Percentiles rank a stretch among this genome's conserved stretches.
phyloP scores from a whole-genome alignment of 495 filamentous ascomycete genomes.

The Xylaria palmicola region DNA sequence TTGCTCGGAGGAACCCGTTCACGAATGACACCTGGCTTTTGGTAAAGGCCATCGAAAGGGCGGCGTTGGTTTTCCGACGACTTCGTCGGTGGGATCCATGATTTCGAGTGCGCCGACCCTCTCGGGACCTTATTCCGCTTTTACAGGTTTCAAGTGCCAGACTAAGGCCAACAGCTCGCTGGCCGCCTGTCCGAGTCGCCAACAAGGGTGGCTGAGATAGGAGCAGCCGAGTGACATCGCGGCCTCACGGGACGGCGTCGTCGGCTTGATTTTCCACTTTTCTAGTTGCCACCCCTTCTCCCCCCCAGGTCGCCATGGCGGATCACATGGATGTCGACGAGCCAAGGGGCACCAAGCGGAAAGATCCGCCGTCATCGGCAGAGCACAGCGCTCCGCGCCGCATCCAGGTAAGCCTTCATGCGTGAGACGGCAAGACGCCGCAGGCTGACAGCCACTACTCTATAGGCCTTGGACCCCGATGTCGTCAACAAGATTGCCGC shows the following conservation, averaged over 20 bases:
- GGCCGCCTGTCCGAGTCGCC: too few species aligned
- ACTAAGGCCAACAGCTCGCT: conserved; percentile 4
- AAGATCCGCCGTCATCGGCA: conserved; percentile 39
- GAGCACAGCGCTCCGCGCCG: conserved; percentile 60
- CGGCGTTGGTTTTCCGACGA: too few species aligned
- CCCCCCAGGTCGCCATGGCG: conserved; percentile 37
- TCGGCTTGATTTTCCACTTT: background rate
- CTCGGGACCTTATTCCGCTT: background rate
- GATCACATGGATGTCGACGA: conserved; percentile 47
- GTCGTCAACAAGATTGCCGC: conserved; percentile 99
- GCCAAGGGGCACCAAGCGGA: conserved; percentile 63
- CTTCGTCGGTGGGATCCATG: background rate
- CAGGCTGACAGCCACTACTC: conserved; percentile 15
- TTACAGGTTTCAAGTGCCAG: background rate
- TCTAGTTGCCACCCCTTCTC: background rate
- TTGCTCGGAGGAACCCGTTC: background rate
- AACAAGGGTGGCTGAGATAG: too few species aligned
- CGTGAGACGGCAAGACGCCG: background rate
- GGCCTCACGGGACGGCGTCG: background rate
- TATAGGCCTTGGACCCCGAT: conserved; percentile 83
- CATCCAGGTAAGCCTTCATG: conserved; percentile 55
- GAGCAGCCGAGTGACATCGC: background rate
- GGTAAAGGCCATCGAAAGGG: too few species aligned
- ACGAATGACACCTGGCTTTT: too few species aligned
- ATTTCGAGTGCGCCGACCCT: background rate